phyloP scores from a whole-genome alignment of 129 eudicot genomes.

The Erigeron canadensis region DNA sequence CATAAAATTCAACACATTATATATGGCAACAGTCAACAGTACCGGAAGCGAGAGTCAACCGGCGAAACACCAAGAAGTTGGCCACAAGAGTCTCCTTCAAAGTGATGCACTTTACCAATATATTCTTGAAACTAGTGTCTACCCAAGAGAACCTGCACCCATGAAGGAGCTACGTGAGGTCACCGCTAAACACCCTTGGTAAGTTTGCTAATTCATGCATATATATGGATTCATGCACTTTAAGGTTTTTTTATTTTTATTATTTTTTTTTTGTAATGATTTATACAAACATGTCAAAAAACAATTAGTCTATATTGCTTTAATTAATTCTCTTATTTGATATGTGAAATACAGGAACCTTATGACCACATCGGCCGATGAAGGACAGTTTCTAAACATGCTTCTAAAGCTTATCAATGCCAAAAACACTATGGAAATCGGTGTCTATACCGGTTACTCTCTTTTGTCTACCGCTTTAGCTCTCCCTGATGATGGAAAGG shows the following conservation, averaged over 20 bases:
- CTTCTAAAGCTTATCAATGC: constrained; percentile 53
- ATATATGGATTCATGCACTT: constrained; percentile 1
- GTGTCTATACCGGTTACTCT: constrained; percentile 60
- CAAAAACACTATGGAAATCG: constrained; percentile 57
- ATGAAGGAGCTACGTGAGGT: constrained; percentile 64
- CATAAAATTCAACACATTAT: too few relatives aligned
- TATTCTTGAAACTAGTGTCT: constrained; percentile 61
- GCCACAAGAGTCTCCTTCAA: constrained; percentile 65
- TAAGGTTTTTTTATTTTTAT: too few relatives aligned
- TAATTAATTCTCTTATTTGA: too few relatives aligned
- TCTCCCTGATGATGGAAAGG: constrained; percentile 65
- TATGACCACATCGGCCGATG: constrained; percentile 63
- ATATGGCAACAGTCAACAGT: constrained; percentile 36
- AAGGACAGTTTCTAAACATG: constrained; percentile 58
- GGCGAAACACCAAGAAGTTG: constrained; percentile 55
- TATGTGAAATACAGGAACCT: too few relatives aligned
- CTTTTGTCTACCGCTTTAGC: constrained; percentile 64
- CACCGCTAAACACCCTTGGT: constrained; percentile 65
- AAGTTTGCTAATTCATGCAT: background rate
- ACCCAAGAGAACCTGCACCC: constrained; percentile 60
- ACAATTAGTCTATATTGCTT: too few relatives aligned
- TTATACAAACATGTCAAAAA: too few relatives aligned
- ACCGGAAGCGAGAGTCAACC: constrained; percentile 36
- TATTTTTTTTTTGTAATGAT: too few relatives aligned
- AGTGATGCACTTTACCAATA: constrained; percentile 67